Base-by-base conservation (phyloP, 129 eudicot genomes). In the Mikania micrantha region DNA sequence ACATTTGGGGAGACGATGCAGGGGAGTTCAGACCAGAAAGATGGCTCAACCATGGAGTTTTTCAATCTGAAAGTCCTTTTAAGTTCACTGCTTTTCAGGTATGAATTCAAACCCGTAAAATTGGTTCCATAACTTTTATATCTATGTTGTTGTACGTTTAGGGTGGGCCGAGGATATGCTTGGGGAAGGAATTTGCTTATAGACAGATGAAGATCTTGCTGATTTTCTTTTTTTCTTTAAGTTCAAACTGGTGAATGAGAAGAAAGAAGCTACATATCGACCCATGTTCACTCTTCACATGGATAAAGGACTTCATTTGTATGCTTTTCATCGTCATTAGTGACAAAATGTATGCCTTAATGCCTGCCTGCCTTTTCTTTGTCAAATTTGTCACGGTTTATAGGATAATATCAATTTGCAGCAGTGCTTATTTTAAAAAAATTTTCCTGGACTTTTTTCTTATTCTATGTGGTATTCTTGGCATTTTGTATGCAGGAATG, bases 111-210 rank as follows among this genome's bases (percentile, higher is more conserved):
- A 27, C 38, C 5, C 0, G 40, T 65, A 27, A 39, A 63, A 24
- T 39, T 12, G 15, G 13, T 63, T n/a, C n/a, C n/a, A n/a, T 63
- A 19, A 40, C n/a, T 31, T 22, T 60, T 2, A 8, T 16, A 17
- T 15, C 24, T 16, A 13, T 48, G 29, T 13, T 60, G 11, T 49
- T 65, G 59, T 50, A 42, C 21, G 52, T 38, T 64, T 78, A 85
- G 90, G 86, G 36, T 9, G 87, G 91, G 11, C 91, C 87, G 17
- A 68, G 91, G 39, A 79, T 74, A 61, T 85, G 91, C 58, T 62
- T 85, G 21, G 95, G 95, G 28, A 84, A 84, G 78, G 90, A 87
- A 45, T 83, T 87, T 84, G 90, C 95, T n/a, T 87, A 83, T 39
- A 76, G 84, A 48, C 95, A 83, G 53, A 83, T 87, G 95, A 87